phyloP scores from a whole-genome alignment of 169 alveolate genomes.

The Plasmodium gonderi region DNA sequence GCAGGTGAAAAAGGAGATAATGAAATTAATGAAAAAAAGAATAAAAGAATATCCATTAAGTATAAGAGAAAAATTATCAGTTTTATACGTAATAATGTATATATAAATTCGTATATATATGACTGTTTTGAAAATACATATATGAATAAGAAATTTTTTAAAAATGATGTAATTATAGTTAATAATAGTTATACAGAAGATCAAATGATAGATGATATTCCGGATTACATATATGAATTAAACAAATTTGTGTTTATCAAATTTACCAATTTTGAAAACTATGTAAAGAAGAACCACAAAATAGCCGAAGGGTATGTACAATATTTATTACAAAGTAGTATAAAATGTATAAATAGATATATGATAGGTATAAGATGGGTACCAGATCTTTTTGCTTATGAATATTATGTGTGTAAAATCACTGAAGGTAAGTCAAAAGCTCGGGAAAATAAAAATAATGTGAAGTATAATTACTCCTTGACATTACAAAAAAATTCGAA shows the following conservation, averaged over 20 bases:
- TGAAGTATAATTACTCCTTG: constrained; percentile 26
- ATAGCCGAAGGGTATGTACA: constrained; percentile 51
- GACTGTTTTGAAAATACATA: constrained; percentile 63
- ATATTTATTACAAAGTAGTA: constrained; percentile 36
- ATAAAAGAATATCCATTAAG: neutral
- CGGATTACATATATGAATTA: constrained; percentile 55
- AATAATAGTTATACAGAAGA: neutral
- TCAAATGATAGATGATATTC: constrained; percentile 12
- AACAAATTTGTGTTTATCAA: constrained; percentile 58
- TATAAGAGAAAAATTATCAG: constrained; percentile 39
- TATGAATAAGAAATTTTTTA: constrained; percentile 38
- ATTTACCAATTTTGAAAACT: constrained; percentile 50
- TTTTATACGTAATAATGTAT: constrained; percentile 42
- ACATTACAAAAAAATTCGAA: constrained; percentile 23
- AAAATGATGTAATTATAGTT: constrained; percentile 56
- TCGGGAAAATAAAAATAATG: neutral
- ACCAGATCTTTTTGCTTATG: constrained; percentile 55
- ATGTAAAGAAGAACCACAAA: constrained; percentile 49
- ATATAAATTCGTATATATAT: constrained; percentile 54
- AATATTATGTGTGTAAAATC: constrained; percentile 65
- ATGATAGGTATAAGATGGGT: constrained; percentile 74
- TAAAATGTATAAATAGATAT: constrained; percentile 61
- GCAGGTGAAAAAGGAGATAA: neutral
- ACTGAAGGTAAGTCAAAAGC: constrained; percentile 19
- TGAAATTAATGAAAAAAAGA: neutral